Base-by-base conservation (phyloP, 2,329 filamentous ascomycete species). In the Calonectria fujianensis region DNA sequence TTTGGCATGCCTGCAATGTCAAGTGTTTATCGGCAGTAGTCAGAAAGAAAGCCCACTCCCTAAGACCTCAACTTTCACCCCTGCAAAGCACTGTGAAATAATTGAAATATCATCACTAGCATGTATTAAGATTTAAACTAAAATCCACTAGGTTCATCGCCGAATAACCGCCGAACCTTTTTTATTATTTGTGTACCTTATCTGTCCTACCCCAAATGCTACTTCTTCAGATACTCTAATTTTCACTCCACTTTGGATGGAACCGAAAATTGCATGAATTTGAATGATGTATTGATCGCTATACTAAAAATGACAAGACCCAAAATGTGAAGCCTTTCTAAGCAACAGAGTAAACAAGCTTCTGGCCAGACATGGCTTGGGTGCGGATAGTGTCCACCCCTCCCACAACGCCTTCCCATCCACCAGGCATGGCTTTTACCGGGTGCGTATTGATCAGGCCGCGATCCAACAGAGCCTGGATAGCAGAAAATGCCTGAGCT, bases 351-450 rank as follows among this genome's bases (percentile, higher is more conserved):
- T 70, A 70, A 29, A 70, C 67, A 24, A 70, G 59, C 52, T 70
- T 70, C 37, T 70, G 37, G 11, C 67, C 67, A 39, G 67, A 70
- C 8, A 61, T 20, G 8, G 59, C 52, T 31, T 48, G 59, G 45
- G 51, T 35, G 45, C 67, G 51, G 35, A 70, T 70, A 8, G 52
- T 59, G n/a, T 70, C 67, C n/a, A 70, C 59, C 7, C 67, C 67
- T 35, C 59, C 52, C 37, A 70, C 59, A 24, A 70, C 52, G 27
- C 59, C 59, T 24, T 70, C 67, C 52, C 59, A 54, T 37, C 67
- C 67, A 14, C 67, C 67, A 18, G 45, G 67, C 67, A 29, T 61
- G 27, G 59, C 29, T 2, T 39, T 48, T n/a, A 70, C 59, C 9
- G 67, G 67, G 48, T 70, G 67, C 18, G 67, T 35, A 11, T 70